Percentiles rank a stretch among this genome's conserved stretches.
These are phyloP conservation scores for Paraconiothyrium brasiliense DNA, from an alignment of 2,329 filamentous ascomycete genomes.

Conservation along the genomic window DNA sequence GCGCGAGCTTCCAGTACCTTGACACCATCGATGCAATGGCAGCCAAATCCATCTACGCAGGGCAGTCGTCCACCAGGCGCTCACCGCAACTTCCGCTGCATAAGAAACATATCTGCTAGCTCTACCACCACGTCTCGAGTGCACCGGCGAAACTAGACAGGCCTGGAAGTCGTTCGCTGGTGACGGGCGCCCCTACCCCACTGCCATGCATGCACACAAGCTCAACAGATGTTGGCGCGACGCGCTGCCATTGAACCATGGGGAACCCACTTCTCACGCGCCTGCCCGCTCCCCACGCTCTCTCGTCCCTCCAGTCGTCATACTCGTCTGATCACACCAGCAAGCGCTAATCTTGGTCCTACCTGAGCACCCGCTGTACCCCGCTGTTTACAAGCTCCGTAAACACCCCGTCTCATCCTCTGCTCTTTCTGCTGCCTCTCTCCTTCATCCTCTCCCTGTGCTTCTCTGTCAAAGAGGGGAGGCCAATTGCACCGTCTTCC, in stretches of 20 bases:
- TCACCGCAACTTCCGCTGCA: constrained; percentile 1
- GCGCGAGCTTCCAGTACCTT: constrained; percentile 23
- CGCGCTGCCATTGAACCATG: constrained; percentile 2
- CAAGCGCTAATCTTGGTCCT: constrained; percentile 8
- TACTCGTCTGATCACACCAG: constrained; percentile 22
- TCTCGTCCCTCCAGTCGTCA: constrained; percentile 17
- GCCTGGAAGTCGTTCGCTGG: background rate
- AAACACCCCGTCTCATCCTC: constrained; percentile 1
- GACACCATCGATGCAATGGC: constrained; percentile 15
- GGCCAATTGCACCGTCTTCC: constrained; percentile 15
- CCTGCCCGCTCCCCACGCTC: constrained; percentile 11
- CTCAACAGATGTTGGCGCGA: constrained; percentile 22
- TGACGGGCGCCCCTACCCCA: constrained; percentile 6
- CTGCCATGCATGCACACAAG: constrained; percentile 24
- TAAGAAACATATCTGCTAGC: background rate
- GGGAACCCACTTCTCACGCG: constrained; percentile 14
- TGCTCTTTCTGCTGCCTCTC: background rate
- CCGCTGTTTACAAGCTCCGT: constrained; percentile 11
- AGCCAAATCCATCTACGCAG: background rate
- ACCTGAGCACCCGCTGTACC: constrained; percentile 3
- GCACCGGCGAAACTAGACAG: background rate
- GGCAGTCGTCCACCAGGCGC: background rate
- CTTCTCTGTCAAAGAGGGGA: constrained; percentile 4
- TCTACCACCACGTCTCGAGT: background rate
- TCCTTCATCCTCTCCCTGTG: constrained; percentile 4